A percentile compares a stretch with the other conserved stretches of the same genome.
Conservation (phyloP, 2,329 filamentous ascomycete species). For the Cladosporium sp. region DNA sequence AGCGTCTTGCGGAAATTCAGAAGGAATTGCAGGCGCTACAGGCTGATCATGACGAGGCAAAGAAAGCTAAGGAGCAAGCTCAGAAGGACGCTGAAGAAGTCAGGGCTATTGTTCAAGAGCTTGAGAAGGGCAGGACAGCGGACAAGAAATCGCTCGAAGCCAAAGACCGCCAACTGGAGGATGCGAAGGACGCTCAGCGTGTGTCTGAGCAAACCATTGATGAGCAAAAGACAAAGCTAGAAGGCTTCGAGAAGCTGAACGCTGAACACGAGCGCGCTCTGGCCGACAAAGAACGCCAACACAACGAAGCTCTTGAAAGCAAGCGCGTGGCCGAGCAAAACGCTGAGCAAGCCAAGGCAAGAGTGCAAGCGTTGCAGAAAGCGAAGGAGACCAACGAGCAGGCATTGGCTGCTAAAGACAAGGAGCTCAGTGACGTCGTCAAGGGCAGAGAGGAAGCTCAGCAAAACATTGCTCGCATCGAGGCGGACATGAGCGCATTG, state of each 20-base stretch:
- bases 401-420: background rate
- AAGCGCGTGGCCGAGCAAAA: background rate
- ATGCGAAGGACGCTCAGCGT: background rate
- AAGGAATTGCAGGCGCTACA: constrained; percentile 16
- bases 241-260: constrained; percentile 8
- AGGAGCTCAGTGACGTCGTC: background rate
- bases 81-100: constrained; percentile 1
- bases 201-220: background rate
- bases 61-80: constrained; percentile 7
- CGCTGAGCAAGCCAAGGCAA: background rate
- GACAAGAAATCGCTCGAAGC: constrained; percentile 8
- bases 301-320: background rate
- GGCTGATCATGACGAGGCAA: constrained; percentile 14
- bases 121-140: constrained; percentile 5
- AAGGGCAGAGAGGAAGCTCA: background rate
- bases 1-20: background rate
- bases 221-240: background rate
- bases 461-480: background rate
- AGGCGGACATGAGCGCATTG: background rate
- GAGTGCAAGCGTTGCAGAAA: constrained; percentile 8
- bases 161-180: background rate
- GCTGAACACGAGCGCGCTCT: constrained; percentile 9
- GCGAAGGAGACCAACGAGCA: constrained; percentile 7
- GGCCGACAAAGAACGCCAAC: background rate
- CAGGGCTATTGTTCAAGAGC: constrained; percentile 4